Percentiles rank a stretch among this genome's conserved stretches.
These are phyloP conservation scores for Nelumbo lutea DNA, from an alignment of 164 flowering plant species.

Conservation along the genomic window DNA sequence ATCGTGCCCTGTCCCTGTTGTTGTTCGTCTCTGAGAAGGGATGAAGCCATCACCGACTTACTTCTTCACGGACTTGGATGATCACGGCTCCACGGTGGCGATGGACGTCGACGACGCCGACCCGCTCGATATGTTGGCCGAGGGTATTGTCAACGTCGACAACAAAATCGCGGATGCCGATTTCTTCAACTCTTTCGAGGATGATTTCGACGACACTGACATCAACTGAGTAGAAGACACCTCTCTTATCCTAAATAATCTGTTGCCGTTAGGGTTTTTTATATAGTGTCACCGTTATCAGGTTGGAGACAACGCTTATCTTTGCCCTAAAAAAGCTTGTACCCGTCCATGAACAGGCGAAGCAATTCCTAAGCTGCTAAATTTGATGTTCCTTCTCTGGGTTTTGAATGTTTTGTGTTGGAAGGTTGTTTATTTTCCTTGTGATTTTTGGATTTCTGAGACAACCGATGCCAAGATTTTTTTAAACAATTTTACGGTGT, in stretches of 20 bases:
- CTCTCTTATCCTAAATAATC: background rate
- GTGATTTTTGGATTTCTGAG: too few species aligned
- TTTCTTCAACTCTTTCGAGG: constrained; percentile 74
- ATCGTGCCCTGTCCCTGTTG: too few species aligned
- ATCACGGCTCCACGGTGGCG: constrained; percentile 40
- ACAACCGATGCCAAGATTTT: too few species aligned
- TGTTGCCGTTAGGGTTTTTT: background rate
- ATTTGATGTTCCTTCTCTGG: too few species aligned
- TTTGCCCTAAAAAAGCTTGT: too few species aligned
- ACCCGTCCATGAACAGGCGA: too few species aligned
- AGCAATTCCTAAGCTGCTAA: too few species aligned
- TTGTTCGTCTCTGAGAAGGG: background rate
- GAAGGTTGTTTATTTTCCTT: too few species aligned
- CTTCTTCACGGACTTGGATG: constrained; percentile 34
- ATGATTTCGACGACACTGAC: constrained; percentile 77
- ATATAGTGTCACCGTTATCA: background rate
- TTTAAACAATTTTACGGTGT: too few species aligned
- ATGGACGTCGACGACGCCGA: constrained; percentile 71
- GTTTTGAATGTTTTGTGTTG: too few species aligned
- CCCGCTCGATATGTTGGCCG: constrained; percentile 51
- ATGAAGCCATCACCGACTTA: constrained; percentile 39
- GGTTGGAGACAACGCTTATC: too few species aligned
- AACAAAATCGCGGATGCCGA: constrained; percentile 62
- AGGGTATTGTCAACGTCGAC: constrained; percentile 39
- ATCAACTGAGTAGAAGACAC: constrained; percentile 21